These are phyloP conservation scores for Psophocarpus tetragonolobus DNA, from an alignment of 306 rosid genomes.

Conservation along the genomic window DNA sequence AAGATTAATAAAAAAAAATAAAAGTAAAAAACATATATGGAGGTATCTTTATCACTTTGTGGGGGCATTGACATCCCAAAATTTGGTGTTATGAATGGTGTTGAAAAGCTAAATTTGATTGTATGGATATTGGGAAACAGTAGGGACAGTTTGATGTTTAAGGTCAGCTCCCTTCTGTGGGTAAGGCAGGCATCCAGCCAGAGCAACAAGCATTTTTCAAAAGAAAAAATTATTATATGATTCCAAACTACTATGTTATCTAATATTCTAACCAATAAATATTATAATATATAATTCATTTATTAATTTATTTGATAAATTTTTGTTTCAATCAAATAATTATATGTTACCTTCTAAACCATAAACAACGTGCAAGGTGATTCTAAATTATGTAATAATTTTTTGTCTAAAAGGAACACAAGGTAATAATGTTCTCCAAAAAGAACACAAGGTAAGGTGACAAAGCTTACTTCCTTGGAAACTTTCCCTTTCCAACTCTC, in stretches of 20 bases:
- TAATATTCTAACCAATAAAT: too few relatives aligned
- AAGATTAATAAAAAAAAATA: too few relatives aligned
- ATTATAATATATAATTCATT: too few relatives aligned
- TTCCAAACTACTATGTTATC: too few relatives aligned
- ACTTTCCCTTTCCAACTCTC: slow-evolving; percentile 29
- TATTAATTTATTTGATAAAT: too few relatives aligned
- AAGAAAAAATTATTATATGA: too few relatives aligned
- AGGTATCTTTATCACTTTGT: background rate
- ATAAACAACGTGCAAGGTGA: too few relatives aligned
- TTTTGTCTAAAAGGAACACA: too few relatives aligned
- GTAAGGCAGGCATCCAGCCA: background rate
- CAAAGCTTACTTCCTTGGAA: slow-evolving; percentile 35
- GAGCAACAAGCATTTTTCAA: slow-evolving; percentile 15
- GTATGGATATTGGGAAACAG: slow-evolving; percentile 37
- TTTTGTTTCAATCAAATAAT: too few relatives aligned
- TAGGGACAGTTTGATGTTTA: background rate
- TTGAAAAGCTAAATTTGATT: slow-evolving; percentile 17
- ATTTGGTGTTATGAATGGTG: background rate
- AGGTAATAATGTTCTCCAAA: too few relatives aligned
- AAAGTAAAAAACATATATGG: background rate
- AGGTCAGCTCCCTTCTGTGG: slow-evolving; percentile 32
- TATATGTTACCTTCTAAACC: too few relatives aligned
- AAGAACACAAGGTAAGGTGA: slow-evolving; percentile 14
- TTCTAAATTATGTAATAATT: too few relatives aligned
- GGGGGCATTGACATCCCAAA: slow-evolving; percentile 33